Conservation (phyloP, 2,329 filamentous ascomycete species). For the Geoglossum cookeanum region DNA sequence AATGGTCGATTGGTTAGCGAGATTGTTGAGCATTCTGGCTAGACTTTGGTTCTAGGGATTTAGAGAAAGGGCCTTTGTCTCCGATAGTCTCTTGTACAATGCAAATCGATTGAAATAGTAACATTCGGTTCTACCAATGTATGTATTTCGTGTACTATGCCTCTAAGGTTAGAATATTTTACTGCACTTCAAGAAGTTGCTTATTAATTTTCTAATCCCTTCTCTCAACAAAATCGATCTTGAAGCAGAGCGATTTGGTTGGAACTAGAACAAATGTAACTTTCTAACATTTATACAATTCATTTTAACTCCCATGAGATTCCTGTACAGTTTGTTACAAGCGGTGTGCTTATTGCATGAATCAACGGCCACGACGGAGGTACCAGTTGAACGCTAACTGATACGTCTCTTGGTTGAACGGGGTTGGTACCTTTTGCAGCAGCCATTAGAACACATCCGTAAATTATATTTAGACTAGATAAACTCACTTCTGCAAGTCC, state of each 20-base stretch:
- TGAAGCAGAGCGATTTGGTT: neutral
- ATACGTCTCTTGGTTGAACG: slow-evolving; percentile 49
- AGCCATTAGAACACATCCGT: neutral
- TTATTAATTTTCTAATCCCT: neutral
- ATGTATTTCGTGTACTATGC: neutral
- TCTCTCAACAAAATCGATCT: neutral
- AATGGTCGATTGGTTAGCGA: slow-evolving; percentile 67
- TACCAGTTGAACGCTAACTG: slow-evolving; percentile 92
- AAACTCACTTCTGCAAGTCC: slow-evolving; percentile 50
- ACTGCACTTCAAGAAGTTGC: neutral
- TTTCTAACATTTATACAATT: slow-evolving; percentile 1
- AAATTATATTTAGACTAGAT: neutral
- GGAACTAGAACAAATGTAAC: neutral
- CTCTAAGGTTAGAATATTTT: neutral
- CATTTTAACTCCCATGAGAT: neutral
- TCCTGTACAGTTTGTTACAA: neutral
- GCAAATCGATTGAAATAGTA: neutral
- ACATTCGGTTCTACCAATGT: neutral
- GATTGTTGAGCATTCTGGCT: slow-evolving; percentile 89
- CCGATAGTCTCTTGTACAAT: neutral
- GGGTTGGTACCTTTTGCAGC: slow-evolving; percentile 41
- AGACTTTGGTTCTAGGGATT: neutral
- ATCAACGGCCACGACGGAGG: slow-evolving; percentile 29
- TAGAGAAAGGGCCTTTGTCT: neutral
- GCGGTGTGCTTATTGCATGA: neutral